These are phyloP conservation scores for Lasiodiplodia citricola DNA, from an alignment of 2,329 filamentous ascomycete genomes.

Conservation along the genomic window DNA sequence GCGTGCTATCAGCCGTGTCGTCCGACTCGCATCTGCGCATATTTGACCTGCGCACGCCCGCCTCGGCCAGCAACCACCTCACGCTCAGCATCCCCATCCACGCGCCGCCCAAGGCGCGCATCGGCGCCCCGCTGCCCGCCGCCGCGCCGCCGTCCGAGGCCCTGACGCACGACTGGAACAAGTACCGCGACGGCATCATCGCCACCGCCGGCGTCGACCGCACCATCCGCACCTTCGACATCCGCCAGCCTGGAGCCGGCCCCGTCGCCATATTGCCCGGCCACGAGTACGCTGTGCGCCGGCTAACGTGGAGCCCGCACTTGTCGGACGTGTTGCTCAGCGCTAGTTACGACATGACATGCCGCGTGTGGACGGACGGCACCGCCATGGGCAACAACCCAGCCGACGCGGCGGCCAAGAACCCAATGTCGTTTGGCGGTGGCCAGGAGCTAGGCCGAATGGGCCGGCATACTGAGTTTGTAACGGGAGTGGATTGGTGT, in stretches of 20 bases:
- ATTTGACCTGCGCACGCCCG: slow-evolving; percentile 88
- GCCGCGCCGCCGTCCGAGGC: slow-evolving; percentile 74
- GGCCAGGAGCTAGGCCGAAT: slow-evolving; percentile 82
- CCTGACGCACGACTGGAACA: slow-evolving; percentile 98
- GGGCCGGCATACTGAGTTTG: slow-evolving; percentile 94
- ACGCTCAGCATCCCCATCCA: slow-evolving; percentile 84
- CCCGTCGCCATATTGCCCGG: slow-evolving; percentile 77
- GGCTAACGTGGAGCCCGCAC: slow-evolving; percentile 91
- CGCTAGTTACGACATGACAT: slow-evolving; percentile 98
- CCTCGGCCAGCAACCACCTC: slow-evolving; percentile 86
- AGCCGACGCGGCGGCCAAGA: slow-evolving; percentile 41
- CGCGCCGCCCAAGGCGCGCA: slow-evolving; percentile 62
- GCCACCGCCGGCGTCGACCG: slow-evolving; percentile 91
- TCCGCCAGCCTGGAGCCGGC: slow-evolving; percentile 74
- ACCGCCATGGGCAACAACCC: slow-evolving; percentile 53
- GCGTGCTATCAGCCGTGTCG: slow-evolving; percentile 83
- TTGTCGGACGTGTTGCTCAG: slow-evolving; percentile 85
- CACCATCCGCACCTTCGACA: slow-evolving; percentile 86
- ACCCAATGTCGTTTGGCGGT: slow-evolving; percentile 51
- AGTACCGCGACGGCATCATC: slow-evolving; percentile 84
- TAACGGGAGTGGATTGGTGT: slow-evolving; percentile 97
- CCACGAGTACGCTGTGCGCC: slow-evolving; percentile 88
- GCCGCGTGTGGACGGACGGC: slow-evolving; percentile 91
- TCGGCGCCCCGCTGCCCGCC: slow-evolving; percentile 47
- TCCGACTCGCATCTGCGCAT: slow-evolving; percentile 88